A percentile compares a stretch with the other conserved stretches of the same genome.
These are phyloP conservation scores for Annulohypoxylon truncatum DNA, from an alignment of 2,329 filamentous ascomycete genomes.

Conservation along the genomic window DNA sequence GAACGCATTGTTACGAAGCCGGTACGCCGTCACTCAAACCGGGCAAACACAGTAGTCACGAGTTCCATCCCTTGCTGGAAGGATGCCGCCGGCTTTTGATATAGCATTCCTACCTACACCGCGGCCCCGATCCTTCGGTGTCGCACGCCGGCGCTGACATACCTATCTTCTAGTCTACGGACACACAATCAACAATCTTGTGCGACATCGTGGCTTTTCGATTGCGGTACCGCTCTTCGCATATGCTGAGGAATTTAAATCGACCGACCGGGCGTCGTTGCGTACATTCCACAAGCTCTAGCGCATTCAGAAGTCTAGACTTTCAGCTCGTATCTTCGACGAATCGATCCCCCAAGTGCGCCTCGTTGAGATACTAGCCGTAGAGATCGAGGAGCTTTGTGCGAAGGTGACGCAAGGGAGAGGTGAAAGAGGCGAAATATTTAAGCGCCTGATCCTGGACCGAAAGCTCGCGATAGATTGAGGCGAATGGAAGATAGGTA, in stretches of 20 bases:
- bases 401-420: constrained; percentile 3
- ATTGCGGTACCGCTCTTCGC: background rate
- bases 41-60: background rate
- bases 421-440: constrained; percentile 1
- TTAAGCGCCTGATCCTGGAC: background rate
- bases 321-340: constrained; percentile 5
- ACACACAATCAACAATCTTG: background rate
- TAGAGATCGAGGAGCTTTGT: constrained; percentile 1
- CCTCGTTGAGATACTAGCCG: background rate
- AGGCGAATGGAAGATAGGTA: background rate
- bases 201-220: background rate
- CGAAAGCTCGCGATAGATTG: background rate
- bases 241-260: background rate
- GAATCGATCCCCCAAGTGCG: constrained; percentile 4
- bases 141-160: background rate
- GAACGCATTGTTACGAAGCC: constrained; percentile 14
- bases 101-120: constrained; percentile 7
- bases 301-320: constrained; percentile 12
- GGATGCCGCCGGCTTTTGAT: background rate
- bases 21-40: background rate
- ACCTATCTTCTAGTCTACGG: background rate
- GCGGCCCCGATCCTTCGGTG: constrained; percentile 10
- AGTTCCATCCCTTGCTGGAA: constrained; percentile 17
- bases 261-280: background rate
- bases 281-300: background rate